Evolutionary conservation across 768 basidiomycete genomes (phyloP).

Genomic region (Baorangia bicolor): DNA sequence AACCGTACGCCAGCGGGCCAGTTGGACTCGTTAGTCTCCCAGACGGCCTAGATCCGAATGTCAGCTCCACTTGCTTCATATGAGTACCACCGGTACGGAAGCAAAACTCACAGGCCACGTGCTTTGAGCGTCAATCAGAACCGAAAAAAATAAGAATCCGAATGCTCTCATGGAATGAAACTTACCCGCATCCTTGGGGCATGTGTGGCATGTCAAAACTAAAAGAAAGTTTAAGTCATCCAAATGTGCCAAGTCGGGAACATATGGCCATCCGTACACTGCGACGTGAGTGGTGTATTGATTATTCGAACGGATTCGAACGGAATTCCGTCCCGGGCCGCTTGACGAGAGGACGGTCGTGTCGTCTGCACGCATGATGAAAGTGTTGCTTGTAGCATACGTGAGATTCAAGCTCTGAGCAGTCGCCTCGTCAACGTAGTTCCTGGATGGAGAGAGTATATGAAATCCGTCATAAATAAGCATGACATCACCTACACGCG

Average conservation of each 20-base stretch:
- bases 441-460: constrained; percentile 19
- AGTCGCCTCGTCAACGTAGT: constrained; percentile 33
- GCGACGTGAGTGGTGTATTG: constrained; percentile 36
- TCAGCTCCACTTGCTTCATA: constrained; percentile 10
- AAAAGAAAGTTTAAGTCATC: neutral
- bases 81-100: neutral
- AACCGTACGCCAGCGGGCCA: constrained; percentile 28
- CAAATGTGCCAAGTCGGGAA: neutral
- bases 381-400: constrained; percentile 25
- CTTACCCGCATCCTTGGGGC: constrained; percentile 37
- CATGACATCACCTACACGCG: constrained; percentile 29
- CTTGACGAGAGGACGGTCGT: constrained; percentile 28
- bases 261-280: constrained; percentile 22
- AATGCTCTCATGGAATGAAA: neutral
- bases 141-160: neutral
- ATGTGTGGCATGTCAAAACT: constrained; percentile 38
- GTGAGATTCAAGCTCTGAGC: constrained; percentile 31
- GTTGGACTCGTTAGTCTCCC: constrained; percentile 24
- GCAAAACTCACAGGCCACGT: constrained; percentile 36
- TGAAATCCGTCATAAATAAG: neutral
- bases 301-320: constrained; percentile 33
- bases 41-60: constrained; percentile 24
- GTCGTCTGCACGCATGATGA: constrained; percentile 40
- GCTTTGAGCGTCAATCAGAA: constrained; percentile 13
- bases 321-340: constrained; percentile 37